A percentile compares a stretch with the other conserved stretches of the same genome.
Conservation (phyloP, 1,139 yeast genomes). For the Chernovozyma aurita region DNA sequence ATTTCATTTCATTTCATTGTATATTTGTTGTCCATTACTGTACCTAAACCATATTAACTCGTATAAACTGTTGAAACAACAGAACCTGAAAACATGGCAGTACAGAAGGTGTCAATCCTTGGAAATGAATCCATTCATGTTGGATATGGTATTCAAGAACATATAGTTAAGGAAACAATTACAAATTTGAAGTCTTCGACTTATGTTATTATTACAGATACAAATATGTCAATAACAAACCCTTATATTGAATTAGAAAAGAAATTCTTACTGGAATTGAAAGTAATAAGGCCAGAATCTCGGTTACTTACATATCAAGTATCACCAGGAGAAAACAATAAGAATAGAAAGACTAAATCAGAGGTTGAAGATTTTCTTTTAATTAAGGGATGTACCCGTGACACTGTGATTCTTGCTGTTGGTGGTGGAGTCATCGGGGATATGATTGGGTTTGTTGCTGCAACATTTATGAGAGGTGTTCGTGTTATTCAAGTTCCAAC, state of each 20-base stretch:
- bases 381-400: slow-evolving; percentile 89
- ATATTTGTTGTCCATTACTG: no score
- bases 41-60: no score
- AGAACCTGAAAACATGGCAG: slow-evolving; percentile 18
- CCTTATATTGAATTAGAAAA: slow-evolving; percentile 44
- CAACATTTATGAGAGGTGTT: slow-evolving; percentile 98
- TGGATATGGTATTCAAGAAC: slow-evolving; percentile 77
- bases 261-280: slow-evolving; percentile 29
- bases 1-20: no score
- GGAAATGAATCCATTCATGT: slow-evolving; percentile 86
- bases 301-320: slow-evolving; percentile 72
- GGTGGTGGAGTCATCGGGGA: slow-evolving; percentile 99
- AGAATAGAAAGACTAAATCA: slow-evolving; percentile 85
- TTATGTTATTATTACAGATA: slow-evolving; percentile 85
- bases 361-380: slow-evolving; percentile 88
- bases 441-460: slow-evolving; percentile 98
- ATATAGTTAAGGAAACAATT: slow-evolving; percentile 69
- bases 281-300: slow-evolving; percentile 37
- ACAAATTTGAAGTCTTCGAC: slow-evolving; percentile 73
- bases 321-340: slow-evolving; percentile 92
- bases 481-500: slow-evolving; percentile 94
- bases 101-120: slow-evolving; percentile 63
- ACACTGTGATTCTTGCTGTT: slow-evolving; percentile 88
- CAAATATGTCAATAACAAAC: slow-evolving; percentile 67
- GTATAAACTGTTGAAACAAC: no score